Conservation (phyloP, 1,284 basidiomycete genomes). For the Leccinum huronense region DNA sequence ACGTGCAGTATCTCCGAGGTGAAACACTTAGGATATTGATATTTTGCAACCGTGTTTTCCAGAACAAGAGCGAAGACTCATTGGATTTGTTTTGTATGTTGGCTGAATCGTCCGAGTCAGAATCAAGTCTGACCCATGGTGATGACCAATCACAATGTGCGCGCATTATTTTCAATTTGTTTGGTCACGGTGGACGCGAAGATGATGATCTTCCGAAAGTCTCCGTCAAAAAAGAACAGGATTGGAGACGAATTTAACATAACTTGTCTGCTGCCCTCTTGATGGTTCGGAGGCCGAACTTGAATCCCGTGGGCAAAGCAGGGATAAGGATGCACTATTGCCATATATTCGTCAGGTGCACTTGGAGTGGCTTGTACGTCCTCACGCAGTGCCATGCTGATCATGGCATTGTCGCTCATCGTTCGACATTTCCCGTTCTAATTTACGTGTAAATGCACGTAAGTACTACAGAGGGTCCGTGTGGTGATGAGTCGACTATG, state of each 20-base stretch:
- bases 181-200: constrained; percentile 38
- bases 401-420: constrained; percentile 46
- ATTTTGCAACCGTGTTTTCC: too few relatives aligned
- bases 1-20: constrained; percentile 97
- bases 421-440: constrained; percentile 66
- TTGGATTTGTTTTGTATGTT: too few relatives aligned
- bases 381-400: constrained; percentile 1
- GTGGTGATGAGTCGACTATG: constrained; percentile 36
- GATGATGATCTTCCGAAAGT: constrained; percentile 54
- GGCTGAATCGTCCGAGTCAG: too few relatives aligned
- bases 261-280: constrained; percentile 49
- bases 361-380: not conserved
- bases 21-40: not conserved
- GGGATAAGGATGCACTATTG: constrained; percentile 46
- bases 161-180: not conserved
- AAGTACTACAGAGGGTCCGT: constrained; percentile 53
- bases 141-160: constrained; percentile 12
- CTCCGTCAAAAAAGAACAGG: constrained; percentile 58
- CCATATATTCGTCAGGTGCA: constrained; percentile 53
- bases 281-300: constrained; percentile 44
- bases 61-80: too few relatives aligned
- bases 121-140: too few relatives aligned
- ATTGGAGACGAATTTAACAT: constrained; percentile 58
- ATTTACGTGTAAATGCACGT: constrained; percentile 77
- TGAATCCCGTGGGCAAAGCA: constrained; percentile 30